Percentiles rank a stretch among this genome's conserved stretches.
These are phyloP conservation scores for Paecilomyces sp. DNA, from an alignment of 2,329 filamentous ascomycete genomes.

Conservation along the genomic window DNA sequence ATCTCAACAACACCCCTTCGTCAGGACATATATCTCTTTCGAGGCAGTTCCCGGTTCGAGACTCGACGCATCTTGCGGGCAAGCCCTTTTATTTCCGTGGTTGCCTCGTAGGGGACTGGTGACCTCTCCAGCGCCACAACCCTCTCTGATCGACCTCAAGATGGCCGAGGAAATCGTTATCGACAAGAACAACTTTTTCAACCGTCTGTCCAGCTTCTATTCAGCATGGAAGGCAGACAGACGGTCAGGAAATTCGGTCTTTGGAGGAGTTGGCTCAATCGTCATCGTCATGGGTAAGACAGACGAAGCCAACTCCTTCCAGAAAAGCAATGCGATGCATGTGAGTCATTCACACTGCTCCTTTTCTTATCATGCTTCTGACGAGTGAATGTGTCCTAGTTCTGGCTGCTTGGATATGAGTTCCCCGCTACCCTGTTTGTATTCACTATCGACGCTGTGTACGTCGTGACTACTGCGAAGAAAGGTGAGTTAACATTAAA, in stretches of 20 bases:
- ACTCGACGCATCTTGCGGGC: neutral
- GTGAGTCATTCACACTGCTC: slow-evolving; percentile 47
- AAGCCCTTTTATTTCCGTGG: neutral
- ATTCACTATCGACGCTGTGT: slow-evolving; percentile 78
- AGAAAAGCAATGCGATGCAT: slow-evolving; percentile 96
- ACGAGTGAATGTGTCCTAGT: slow-evolving; percentile 47
- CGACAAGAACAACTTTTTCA: slow-evolving; percentile 88
- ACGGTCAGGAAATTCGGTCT: slow-evolving; percentile 74
- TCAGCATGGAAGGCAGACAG: slow-evolving; percentile 96
- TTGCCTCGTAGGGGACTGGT: neutral
- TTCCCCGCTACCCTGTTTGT: slow-evolving; percentile 94
- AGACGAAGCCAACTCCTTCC: slow-evolving; percentile 76
- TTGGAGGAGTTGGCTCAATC: slow-evolving; percentile 80
- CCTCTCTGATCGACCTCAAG: slow-evolving; percentile 6
- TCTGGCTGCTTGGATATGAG: slow-evolving; percentile 97
- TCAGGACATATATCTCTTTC: neutral
- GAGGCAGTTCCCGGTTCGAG: neutral
- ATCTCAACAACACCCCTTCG: neutral
- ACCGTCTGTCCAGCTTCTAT: slow-evolving; percentile 79
- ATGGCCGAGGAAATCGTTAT: slow-evolving; percentile 86
- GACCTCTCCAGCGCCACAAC: neutral
- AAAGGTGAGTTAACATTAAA: slow-evolving; percentile 58
- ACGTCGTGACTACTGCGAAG: slow-evolving; percentile 92
- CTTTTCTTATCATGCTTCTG: slow-evolving; percentile 1
- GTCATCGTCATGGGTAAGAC: slow-evolving; percentile 92